Evolutionary conservation across 2,329 filamentous ascomycete species (phyloP).

Genomic region (Exserohilum rostratum): DNA sequence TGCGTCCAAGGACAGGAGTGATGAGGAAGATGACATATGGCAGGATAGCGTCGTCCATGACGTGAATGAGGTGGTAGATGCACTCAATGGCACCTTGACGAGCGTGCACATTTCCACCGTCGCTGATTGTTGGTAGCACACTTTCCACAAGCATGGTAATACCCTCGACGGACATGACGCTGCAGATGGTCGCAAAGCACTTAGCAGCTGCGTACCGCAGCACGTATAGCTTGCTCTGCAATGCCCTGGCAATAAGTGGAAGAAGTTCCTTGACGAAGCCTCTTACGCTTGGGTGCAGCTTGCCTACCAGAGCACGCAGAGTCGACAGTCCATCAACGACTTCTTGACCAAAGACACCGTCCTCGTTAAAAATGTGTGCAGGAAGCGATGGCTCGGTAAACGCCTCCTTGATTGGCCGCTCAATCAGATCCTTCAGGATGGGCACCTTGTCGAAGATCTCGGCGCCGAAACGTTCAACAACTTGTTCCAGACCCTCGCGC

Average conservation of each 20-base stretch:
- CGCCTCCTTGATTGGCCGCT: constrained; percentile 75
- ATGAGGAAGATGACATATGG: constrained; percentile 99
- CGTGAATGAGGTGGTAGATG: constrained; percentile 95
- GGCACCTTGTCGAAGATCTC: constrained; percentile 82
- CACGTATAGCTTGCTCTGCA: constrained; percentile 87
- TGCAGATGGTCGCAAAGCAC: constrained; percentile 96
- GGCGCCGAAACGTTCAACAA: constrained; percentile 79
- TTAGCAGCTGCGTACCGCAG: constrained; percentile 97
- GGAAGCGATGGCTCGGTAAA: constrained; percentile 74
- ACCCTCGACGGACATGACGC: constrained; percentile 89
- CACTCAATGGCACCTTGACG: constrained; percentile 94
- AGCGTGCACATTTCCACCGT: constrained; percentile 83
- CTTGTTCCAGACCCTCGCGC: constrained; percentile 89
- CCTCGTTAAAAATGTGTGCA: constrained; percentile 72
- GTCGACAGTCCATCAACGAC: constrained; percentile 94
- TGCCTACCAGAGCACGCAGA: constrained; percentile 91
- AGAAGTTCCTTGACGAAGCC: constrained; percentile 82
- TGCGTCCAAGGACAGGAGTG: constrained; percentile 92
- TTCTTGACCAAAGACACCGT: constrained; percentile 81
- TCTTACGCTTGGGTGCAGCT: constrained; percentile 75
- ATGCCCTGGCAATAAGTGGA: constrained; percentile 82
- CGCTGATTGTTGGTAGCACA: constrained; percentile 89
- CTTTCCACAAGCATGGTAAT: constrained; percentile 96
- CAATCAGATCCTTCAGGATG: constrained; percentile 79
- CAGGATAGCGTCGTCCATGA: constrained; percentile 95